Conservation (phyloP, 352 stramenopile species). For the Pythium coloratum region DNA sequence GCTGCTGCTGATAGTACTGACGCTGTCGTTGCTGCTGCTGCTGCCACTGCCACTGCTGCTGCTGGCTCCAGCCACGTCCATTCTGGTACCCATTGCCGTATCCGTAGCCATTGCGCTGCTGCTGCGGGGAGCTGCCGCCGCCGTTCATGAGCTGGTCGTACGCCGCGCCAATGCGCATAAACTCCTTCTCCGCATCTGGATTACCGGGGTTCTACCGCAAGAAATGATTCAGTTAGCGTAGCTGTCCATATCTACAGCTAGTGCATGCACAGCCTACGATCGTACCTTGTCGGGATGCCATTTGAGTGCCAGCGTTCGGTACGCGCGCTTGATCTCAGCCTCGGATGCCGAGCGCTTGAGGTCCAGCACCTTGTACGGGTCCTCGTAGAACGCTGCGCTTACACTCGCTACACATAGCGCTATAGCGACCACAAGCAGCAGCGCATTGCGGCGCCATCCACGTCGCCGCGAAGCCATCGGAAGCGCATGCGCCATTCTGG, state of each 20-base stretch:
- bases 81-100: slow-evolving; percentile 12
- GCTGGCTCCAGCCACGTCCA: slow-evolving; percentile 26
- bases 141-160: slow-evolving; percentile 66
- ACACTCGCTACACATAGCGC: neutral
- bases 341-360: slow-evolving; percentile 62
- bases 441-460: neutral
- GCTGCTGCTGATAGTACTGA: slow-evolving; percentile 31
- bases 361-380: slow-evolving; percentile 75
- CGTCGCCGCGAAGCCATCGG: slow-evolving; percentile 1
- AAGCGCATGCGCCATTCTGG: neutral
- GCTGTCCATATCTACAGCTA: neutral
- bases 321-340: slow-evolving; percentile 82
- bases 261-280: neutral
- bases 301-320: slow-evolving; percentile 84
- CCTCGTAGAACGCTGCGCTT: slow-evolving; percentile 37
- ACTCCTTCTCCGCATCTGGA: slow-evolving; percentile 64
- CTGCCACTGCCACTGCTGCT: slow-evolving; percentile 45
- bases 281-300: slow-evolving; percentile 90
- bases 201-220: slow-evolving; percentile 53
- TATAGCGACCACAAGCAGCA: slow-evolving; percentile 6
- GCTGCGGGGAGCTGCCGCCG: slow-evolving; percentile 7
- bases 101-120: slow-evolving; percentile 1
- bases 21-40: slow-evolving; percentile 53
- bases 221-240: neutral
- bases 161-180: slow-evolving; percentile 70